Percentiles rank a stretch among this genome's conserved stretches.
These are phyloP conservation scores for Trichoderma aggressivum DNA, from an alignment of 2,329 filamentous ascomycete genomes.

Conservation along the genomic window DNA sequence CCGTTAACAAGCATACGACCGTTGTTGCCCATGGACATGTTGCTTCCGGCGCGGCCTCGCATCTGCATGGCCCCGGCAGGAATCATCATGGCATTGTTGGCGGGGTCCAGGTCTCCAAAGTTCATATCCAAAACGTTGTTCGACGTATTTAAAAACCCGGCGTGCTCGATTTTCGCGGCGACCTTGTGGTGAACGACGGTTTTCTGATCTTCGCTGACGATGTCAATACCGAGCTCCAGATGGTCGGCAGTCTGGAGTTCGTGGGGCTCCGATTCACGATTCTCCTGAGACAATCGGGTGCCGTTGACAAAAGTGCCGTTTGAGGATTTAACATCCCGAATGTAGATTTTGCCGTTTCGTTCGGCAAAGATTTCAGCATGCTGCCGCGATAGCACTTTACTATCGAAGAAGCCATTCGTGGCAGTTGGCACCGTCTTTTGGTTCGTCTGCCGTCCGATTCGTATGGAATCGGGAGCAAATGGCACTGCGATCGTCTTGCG, in stretches of 20 bases:
- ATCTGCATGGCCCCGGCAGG: slow-evolving; percentile 66
- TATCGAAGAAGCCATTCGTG: slow-evolving; percentile 94
- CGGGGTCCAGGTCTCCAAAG: slow-evolving; percentile 86
- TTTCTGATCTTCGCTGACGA: slow-evolving; percentile 97
- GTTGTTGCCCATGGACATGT: slow-evolving; percentile 59
- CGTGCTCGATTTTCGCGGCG: slow-evolving; percentile 92
- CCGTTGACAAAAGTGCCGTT: slow-evolving; percentile 99
- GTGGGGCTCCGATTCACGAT: slow-evolving; percentile 92
- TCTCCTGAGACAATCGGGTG: slow-evolving; percentile 83
- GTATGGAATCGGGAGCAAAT: slow-evolving; percentile 86
- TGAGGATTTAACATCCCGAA: slow-evolving; percentile 95
- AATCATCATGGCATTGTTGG: slow-evolving; percentile 69
- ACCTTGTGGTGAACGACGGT: slow-evolving; percentile 99
- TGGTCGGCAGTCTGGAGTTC: slow-evolving; percentile 89
- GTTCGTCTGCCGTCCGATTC: slow-evolving; percentile 95
- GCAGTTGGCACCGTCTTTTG: slow-evolving; percentile 91
- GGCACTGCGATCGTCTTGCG: slow-evolving; percentile 94
- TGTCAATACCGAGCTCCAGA: slow-evolving; percentile 93
- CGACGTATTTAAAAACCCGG: slow-evolving; percentile 72
- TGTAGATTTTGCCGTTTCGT: slow-evolving; percentile 83
- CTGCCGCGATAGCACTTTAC: slow-evolving; percentile 92
- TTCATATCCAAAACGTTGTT: slow-evolving; percentile 83
- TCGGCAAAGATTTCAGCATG: slow-evolving; percentile 96
- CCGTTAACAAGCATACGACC: slow-evolving; percentile 57
- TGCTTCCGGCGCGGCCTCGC: slow-evolving; percentile 66